phyloP scores from a whole-genome alignment of 441 rosid genomes.

The Populus hybrid region DNA sequence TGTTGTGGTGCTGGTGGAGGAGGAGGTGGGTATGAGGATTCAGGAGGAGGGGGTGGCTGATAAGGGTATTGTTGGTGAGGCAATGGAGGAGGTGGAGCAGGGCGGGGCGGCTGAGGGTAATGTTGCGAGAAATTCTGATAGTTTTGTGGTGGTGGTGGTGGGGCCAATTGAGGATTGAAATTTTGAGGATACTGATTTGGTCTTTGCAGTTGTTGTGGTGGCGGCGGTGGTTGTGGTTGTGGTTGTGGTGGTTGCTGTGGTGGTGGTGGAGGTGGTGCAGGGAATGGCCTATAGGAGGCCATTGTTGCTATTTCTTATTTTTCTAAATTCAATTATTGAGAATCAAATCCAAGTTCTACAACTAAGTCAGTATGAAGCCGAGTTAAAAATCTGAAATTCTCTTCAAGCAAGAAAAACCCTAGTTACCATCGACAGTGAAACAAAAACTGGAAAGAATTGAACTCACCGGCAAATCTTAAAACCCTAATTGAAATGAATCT shows the following conservation, averaged over 20 bases:
- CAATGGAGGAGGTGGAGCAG: conserved; percentile 58
- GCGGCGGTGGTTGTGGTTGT: conserved; percentile 36
- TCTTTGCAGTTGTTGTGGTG: conserved; percentile 36
- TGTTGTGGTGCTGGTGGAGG: conserved; percentile 54
- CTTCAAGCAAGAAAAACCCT: no score
- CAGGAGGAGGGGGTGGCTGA: conserved; percentile 57
- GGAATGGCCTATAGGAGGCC: conserved; percentile 67
- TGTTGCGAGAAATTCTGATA: conserved; percentile 41
- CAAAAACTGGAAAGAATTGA: no score
- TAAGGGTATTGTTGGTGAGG: conserved; percentile 66
- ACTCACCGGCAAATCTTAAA: no score
- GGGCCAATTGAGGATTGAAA: conserved; percentile 26
- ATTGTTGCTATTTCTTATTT: conserved; percentile 18
- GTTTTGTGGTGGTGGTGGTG: conserved; percentile 25
- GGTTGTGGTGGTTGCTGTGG: conserved; percentile 32
- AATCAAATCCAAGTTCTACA: no score
- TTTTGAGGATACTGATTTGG: conserved; percentile 39
- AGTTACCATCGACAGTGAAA: no score
- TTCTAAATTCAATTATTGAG: neutral
- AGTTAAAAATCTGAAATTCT: no score
- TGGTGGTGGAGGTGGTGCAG: conserved; percentile 34
- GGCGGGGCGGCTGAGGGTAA: conserved; percentile 40
- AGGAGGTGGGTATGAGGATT: conserved; percentile 57
- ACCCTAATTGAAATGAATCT: no score
- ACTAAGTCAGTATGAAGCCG: no score